Base-by-base conservation (phyloP, 805 yeast genomes). In the Pichia membranifaciens region DNA sequence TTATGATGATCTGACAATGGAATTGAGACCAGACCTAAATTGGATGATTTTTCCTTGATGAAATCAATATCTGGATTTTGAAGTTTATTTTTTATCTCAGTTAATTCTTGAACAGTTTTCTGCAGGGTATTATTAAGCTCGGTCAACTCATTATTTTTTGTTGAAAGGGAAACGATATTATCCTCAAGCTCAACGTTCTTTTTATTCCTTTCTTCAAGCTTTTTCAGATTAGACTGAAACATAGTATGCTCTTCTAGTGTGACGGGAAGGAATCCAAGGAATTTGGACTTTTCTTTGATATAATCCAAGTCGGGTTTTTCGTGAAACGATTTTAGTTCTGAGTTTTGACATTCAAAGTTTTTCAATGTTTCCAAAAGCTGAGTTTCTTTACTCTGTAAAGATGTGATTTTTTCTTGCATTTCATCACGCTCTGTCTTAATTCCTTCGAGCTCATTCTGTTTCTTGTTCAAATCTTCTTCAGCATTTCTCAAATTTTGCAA, bases 281-380 rank as follows among this genome's bases (percentile, higher is more conserved):
- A 36, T n/a, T 29, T 20, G 2, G 64, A 59, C 41, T 53, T 56
- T 8, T 40, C 42, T 31, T 44, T 41, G 4, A 61, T 21, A 35
- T 61, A 62, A 0, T 59, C 65, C 9, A 56, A 25, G 3, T 60
- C 41, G 15, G 59, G 59, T 29, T 50, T 12, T 5, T 51, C 51
- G 22, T 45, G 6, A 2, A 49, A n/a, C 10, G 32, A 10, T 4
- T 22, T 9, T 13, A 52, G 29, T n/a, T 51, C 50, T 16, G 32
- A 9, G 7, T 47, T 36, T 8, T 44, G 47, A 1, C 16, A 7
- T 17, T 42, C 40, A 20, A 48, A 17, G 3, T 45, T 34, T 8
- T 42, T 31, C 21, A 40, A 32, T 10, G 37, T 10, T 6, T 36
- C 10, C 22, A 43, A 37, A 28, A 47, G 32, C 15, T 43, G 48